Percentiles rank a stretch among this genome's conserved stretches.
Conservation (phyloP, 2,329 filamentous ascomycete genomes). For the Chrysosporium keratinophilum region DNA sequence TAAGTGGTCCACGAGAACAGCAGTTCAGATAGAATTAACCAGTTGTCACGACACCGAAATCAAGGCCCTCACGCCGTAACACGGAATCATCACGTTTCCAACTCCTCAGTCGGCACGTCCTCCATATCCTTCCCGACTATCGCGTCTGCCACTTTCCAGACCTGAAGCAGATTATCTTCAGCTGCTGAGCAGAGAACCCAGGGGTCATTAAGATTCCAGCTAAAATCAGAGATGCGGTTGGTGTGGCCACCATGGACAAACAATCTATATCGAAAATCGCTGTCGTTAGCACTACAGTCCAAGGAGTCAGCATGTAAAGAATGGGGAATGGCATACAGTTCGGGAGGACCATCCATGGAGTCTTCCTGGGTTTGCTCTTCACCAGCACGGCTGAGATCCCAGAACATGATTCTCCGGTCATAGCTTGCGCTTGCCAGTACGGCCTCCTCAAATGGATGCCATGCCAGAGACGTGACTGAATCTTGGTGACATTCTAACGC, state of each 20-base stretch:
- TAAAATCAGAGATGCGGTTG: constrained; percentile 91
- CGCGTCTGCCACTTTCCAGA: constrained; percentile 78
- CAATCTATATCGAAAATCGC: constrained; percentile 44
- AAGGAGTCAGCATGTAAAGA: not conserved
- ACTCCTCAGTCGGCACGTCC: constrained; percentile 64
- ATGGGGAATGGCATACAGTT: constrained; percentile 52
- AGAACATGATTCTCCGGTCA: constrained; percentile 88
- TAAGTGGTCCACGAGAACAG: too few species aligned
- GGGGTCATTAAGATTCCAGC: constrained; percentile 92
- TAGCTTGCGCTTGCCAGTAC: constrained; percentile 87
- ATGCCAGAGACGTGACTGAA: constrained; percentile 81
- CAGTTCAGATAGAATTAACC: too few species aligned
- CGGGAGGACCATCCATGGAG: constrained; percentile 85
- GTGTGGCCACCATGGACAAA: constrained; percentile 99
- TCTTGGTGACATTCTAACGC: constrained; percentile 79
- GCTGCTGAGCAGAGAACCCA: constrained; percentile 95
- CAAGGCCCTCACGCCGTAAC: too few species aligned
- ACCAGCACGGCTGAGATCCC: constrained; percentile 85
- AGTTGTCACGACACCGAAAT: too few species aligned
- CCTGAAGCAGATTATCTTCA: constrained; percentile 92
- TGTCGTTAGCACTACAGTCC: not conserved
- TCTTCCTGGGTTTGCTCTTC: constrained; percentile 94
- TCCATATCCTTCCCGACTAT: constrained; percentile 69
- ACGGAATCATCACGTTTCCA: constrained; percentile 41
- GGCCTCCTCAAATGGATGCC: constrained; percentile 84